Conservation (phyloP, 805 yeast species). For the Myxozyma udenii region DNA sequence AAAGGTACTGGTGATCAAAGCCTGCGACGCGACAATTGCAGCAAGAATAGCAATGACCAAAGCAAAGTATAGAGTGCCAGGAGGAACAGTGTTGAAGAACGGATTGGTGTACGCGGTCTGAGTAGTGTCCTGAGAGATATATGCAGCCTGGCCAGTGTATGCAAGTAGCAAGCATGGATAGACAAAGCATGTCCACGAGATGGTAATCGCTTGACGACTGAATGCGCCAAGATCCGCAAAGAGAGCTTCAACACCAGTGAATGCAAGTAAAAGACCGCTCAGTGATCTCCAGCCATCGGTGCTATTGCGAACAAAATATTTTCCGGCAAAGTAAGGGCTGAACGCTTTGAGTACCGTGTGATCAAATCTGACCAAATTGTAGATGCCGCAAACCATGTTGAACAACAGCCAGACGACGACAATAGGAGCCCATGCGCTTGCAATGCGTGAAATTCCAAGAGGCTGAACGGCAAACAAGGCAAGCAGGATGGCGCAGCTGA, state of each 20-base stretch:
- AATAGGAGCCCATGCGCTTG: constrained; percentile 54
- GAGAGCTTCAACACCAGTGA: constrained; percentile 64
- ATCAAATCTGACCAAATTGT: constrained; percentile 46
- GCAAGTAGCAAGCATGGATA: constrained; percentile 52
- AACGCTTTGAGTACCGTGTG: constrained; percentile 45
- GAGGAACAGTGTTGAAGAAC: constrained; percentile 53
- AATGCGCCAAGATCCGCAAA: constrained; percentile 63
- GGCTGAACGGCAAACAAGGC: constrained; percentile 48
- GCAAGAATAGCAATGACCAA: constrained; percentile 53
- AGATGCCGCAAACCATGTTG: constrained; percentile 47
- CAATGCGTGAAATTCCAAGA: constrained; percentile 51
- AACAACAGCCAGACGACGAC: constrained; percentile 51
- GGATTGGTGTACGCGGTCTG: constrained; percentile 40
- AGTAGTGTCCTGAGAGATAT: constrained; percentile 43
- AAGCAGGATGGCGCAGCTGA: constrained; percentile 50
- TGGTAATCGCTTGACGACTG: constrained; percentile 49
- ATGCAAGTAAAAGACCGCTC: constrained; percentile 48
- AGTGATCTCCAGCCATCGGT: not conserved
- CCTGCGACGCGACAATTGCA: constrained; percentile 60
- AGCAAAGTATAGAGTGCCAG: constrained; percentile 50
- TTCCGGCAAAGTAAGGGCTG: constrained; percentile 52
- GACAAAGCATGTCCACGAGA: constrained; percentile 48
- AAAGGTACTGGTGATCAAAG: constrained; percentile 55
- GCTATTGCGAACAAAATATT: constrained; percentile 38
- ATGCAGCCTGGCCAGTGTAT: constrained; percentile 60